These are phyloP conservation scores for Calycina herbarum DNA, from an alignment of 2,329 filamentous ascomycete species.

Conservation along the genomic window DNA sequence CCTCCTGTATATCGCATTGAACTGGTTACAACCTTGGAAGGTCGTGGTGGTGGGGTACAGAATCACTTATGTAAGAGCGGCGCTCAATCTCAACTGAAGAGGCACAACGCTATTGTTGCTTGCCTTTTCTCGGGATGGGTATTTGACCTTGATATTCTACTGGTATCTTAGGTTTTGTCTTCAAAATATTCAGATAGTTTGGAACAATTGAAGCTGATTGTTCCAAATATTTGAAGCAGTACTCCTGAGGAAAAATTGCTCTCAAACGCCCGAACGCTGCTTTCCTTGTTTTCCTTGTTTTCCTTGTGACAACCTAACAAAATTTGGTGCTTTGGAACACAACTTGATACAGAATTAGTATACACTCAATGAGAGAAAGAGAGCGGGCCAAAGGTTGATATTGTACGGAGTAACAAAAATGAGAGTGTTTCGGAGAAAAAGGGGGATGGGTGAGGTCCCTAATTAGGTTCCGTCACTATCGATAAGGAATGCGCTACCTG, in stretches of 20 bases:
- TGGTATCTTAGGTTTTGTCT: neutral
- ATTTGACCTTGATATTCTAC: neutral
- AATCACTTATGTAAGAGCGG: neutral
- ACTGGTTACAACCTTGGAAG: slow-evolving; percentile 5
- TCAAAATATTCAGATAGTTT: neutral
- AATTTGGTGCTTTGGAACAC: neutral
- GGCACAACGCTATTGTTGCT: neutral
- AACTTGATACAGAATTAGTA: neutral
- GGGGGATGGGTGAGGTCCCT: no score
- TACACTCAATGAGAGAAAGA: neutral
- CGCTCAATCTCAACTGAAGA: neutral
- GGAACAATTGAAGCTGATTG: no score
- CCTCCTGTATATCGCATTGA: slow-evolving; percentile 22
- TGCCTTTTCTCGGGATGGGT: neutral
- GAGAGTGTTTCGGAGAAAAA: no score
- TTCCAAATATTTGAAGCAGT: neutral
- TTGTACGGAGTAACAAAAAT: no score
- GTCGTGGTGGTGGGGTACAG: slow-evolving; percentile 10
- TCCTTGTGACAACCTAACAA: no score
- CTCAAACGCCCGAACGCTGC: neutral
- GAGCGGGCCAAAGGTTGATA: no score
- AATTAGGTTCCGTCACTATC: no score
- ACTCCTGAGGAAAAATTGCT: neutral
- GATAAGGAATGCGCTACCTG: neutral
- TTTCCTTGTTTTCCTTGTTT: neutral